Evolutionary conservation across 768 basidiomycete species (phyloP).

Genomic region (Suillus placidus): DNA sequence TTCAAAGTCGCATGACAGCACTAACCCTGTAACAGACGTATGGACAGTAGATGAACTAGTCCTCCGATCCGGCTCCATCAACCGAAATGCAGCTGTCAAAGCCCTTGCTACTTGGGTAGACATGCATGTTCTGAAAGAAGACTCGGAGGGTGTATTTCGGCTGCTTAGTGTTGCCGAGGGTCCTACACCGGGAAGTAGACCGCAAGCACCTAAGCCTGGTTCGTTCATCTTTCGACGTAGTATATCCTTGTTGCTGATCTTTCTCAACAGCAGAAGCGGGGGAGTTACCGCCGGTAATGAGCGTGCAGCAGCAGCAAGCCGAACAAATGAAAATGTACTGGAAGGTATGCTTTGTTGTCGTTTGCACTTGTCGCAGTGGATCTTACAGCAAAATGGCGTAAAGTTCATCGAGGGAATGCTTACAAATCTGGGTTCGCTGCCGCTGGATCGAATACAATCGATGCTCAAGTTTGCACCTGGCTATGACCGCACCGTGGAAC

Average conservation of each 20-base stretch:
- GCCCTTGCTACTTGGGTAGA: slow-evolving; percentile 86
- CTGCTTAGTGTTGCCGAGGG: slow-evolving; percentile 67
- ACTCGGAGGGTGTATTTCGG: slow-evolving; percentile 57
- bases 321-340: slow-evolving; percentile 89
- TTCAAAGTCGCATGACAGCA: not conserved
- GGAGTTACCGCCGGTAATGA: slow-evolving; percentile 50
- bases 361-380: slow-evolving; percentile 6
- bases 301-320: slow-evolving; percentile 72
- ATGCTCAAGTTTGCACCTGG: slow-evolving; percentile 86
- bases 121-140: slow-evolving; percentile 77
- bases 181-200: slow-evolving; percentile 29
- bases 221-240: slow-evolving; percentile 4
- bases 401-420: slow-evolving; percentile 93
- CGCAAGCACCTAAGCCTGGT: slow-evolving; percentile 29
- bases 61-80: slow-evolving; percentile 62
- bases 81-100: slow-evolving; percentile 64
- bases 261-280: slow-evolving; percentile 42
- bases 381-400: not conserved
- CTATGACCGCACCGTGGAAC: slow-evolving; percentile 79
- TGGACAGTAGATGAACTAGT: slow-evolving; percentile 78
- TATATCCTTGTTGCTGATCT: slow-evolving; percentile 1
- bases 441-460: slow-evolving; percentile 81
- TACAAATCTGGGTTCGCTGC: slow-evolving; percentile 77
- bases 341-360: slow-evolving; percentile 55
- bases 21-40: slow-evolving; percentile 44